These are phyloP conservation scores for Boletus sp. DNA, from an alignment of 768 basidiomycete genomes.

Conservation along the genomic window DNA sequence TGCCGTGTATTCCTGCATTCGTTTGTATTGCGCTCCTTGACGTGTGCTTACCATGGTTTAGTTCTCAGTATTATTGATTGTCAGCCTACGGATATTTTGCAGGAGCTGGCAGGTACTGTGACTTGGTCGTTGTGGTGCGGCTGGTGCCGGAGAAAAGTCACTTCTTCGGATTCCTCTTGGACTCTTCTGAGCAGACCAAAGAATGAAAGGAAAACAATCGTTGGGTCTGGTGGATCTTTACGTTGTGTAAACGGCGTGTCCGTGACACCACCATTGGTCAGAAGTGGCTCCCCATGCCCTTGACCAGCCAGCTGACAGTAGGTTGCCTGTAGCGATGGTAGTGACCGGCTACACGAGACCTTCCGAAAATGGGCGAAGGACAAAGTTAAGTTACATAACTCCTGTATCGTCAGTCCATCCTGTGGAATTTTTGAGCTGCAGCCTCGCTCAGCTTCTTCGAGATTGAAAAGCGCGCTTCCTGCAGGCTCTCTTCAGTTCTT, in stretches of 20 bases:
- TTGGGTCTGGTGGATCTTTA: background rate
- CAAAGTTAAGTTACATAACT: slow-evolving; percentile 23
- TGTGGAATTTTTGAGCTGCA: slow-evolving; percentile 8
- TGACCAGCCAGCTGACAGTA: background rate
- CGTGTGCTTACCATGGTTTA: too few species aligned
- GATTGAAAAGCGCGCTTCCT: background rate
- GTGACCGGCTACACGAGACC: too few species aligned
- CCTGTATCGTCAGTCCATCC: slow-evolving; percentile 5
- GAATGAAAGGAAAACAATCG: too few species aligned
- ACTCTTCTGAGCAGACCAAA: too few species aligned
- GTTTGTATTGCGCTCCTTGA: too few species aligned
- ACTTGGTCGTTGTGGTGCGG: background rate
- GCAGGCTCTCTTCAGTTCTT: too few species aligned
- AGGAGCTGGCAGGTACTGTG: too few species aligned
- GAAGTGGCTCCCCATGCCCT: background rate
- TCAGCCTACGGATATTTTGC: too few species aligned
- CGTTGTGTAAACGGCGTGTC: background rate
- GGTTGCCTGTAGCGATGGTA: background rate
- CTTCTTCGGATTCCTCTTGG: too few species aligned
- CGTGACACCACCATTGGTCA: background rate
- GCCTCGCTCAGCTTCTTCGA: background rate
- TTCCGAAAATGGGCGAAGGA: slow-evolving; percentile 7
- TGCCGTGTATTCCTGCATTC: too few species aligned
- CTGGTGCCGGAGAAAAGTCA: too few species aligned
- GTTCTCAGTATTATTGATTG: too few species aligned